phyloP scores from a whole-genome alignment of 805 yeast species.

The Zygosaccharomyces gambellarensis region DNA sequence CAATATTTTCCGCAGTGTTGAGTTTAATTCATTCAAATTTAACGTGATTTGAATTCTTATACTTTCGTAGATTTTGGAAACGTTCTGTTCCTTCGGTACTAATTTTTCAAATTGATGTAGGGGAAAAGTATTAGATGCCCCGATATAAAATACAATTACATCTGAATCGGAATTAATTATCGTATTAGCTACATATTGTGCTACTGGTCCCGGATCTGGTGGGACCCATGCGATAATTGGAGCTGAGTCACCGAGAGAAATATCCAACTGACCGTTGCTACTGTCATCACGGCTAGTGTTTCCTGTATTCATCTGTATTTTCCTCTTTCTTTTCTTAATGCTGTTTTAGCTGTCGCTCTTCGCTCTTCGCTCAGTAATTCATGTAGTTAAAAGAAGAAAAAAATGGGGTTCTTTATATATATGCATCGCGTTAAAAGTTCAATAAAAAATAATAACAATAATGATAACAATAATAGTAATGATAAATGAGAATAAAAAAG shows the following conservation, averaged over 20 bases:
- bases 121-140: slow-evolving; percentile 32
- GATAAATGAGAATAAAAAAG: neutral
- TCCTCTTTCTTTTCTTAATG: neutral
- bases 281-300: neutral
- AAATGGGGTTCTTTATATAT: neutral
- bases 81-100: slow-evolving; percentile 16
- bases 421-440: slow-evolving; percentile 1
- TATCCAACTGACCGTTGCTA: neutral
- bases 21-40: slow-evolving; percentile 25
- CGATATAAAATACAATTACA: slow-evolving; percentile 27
- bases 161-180: slow-evolving; percentile 4
- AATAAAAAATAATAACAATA: neutral
- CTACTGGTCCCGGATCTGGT: slow-evolving; percentile 8
- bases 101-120: slow-evolving; percentile 20
- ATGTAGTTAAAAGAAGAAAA: neutral
- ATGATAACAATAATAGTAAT: neutral
- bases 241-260: neutral
- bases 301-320: neutral
- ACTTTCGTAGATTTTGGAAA: slow-evolving; percentile 22
- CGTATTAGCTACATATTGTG: slow-evolving; percentile 9
- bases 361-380: neutral
- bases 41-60: slow-evolving; percentile 27
- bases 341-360: too few relatives aligned
- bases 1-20: slow-evolving; percentile 14
- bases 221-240: slow-evolving; percentile 17